A percentile compares a stretch with the other conserved stretches of the same genome.
Conservation (phyloP, 768 basidiomycete genomes). For the Lactarius indigo region DNA sequence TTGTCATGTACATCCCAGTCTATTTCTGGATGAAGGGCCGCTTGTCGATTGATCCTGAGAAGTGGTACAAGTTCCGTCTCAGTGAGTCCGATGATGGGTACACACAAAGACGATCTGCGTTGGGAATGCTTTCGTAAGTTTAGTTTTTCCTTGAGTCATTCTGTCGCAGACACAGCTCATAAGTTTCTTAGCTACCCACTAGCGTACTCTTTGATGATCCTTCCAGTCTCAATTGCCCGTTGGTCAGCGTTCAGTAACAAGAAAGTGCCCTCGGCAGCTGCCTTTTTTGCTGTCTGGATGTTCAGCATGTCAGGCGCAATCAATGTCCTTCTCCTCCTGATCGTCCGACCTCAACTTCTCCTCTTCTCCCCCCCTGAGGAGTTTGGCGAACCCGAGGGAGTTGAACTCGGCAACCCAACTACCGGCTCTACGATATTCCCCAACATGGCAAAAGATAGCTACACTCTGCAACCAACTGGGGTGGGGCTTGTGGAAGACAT, state of each 20-base stretch:
- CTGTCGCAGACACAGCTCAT: background rate
- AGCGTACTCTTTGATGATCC: too few species aligned
- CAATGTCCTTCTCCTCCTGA: slow-evolving; percentile 41
- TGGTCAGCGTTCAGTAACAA: too few species aligned
- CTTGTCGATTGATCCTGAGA: slow-evolving; percentile 31
- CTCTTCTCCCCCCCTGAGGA: slow-evolving; percentile 29
- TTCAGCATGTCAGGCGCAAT: slow-evolving; percentile 38
- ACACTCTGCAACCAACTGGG: background rate
- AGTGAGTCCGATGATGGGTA: slow-evolving; percentile 13
- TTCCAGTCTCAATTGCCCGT: too few species aligned
- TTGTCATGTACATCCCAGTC: slow-evolving; percentile 35
- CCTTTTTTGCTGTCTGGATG: slow-evolving; percentile 33
- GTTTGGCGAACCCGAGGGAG: background rate
- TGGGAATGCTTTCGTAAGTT: slow-evolving; percentile 30
- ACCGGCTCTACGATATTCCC: background rate
- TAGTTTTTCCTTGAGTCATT: too few species aligned
- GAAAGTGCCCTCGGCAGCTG: slow-evolving; percentile 32
- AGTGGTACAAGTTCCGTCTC: slow-evolving; percentile 37
- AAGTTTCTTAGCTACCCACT: slow-evolving; percentile 35
- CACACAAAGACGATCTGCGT: slow-evolving; percentile 9
- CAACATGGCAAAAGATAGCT: background rate
- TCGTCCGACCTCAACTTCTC: slow-evolving; percentile 35
- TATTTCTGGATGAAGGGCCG: slow-evolving; percentile 38
- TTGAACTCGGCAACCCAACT: background rate
- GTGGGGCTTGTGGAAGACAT: background rate